Evolutionary conservation across 2,329 filamentous ascomycete genomes (phyloP).

Genomic region (Whalleya microplaca): DNA sequence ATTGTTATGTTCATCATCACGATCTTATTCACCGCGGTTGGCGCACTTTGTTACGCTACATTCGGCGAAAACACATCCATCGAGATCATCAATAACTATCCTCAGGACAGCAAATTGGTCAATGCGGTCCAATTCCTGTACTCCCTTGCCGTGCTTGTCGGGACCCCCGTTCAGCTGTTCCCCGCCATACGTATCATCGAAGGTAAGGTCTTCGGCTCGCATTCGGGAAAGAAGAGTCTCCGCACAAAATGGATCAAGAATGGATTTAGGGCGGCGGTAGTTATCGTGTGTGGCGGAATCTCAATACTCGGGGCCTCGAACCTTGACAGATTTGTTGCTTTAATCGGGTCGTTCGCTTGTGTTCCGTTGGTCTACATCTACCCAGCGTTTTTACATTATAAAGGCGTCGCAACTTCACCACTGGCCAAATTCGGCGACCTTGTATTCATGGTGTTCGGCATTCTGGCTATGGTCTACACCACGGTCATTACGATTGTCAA

Average conservation of each 20-base stretch:
- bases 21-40: conserved; percentile 71
- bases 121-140: conserved; percentile 78
- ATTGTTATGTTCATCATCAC: conserved; percentile 76
- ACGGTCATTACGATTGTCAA: conserved; percentile 62
- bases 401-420: conserved; percentile 62
- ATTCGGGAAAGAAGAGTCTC: conserved; percentile 67
- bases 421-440: conserved; percentile 63
- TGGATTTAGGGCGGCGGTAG: conserved; percentile 59
- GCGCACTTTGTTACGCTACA: conserved; percentile 73
- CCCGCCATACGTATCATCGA: conserved; percentile 74
- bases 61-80: conserved; percentile 72
- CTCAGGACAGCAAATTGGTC: conserved; percentile 71
- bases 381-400: conserved; percentile 71
- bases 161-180: conserved; percentile 75
- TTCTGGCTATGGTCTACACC: conserved; percentile 72
- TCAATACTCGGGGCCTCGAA: conserved; percentile 68
- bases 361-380: conserved; percentile 80
- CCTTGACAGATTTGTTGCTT: conserved; percentile 73
- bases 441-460: conserved; percentile 63
- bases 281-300: conserved; percentile 62
- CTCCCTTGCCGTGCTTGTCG: conserved; percentile 72
- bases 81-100: conserved; percentile 77
- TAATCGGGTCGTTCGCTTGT: conserved; percentile 75
- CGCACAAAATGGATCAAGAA: conserved; percentile 80
- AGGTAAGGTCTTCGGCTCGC: conserved; percentile 66